phyloP scores from a whole-genome alignment of 2,329 filamentous ascomycete genomes.

The Neonectria sp. region DNA sequence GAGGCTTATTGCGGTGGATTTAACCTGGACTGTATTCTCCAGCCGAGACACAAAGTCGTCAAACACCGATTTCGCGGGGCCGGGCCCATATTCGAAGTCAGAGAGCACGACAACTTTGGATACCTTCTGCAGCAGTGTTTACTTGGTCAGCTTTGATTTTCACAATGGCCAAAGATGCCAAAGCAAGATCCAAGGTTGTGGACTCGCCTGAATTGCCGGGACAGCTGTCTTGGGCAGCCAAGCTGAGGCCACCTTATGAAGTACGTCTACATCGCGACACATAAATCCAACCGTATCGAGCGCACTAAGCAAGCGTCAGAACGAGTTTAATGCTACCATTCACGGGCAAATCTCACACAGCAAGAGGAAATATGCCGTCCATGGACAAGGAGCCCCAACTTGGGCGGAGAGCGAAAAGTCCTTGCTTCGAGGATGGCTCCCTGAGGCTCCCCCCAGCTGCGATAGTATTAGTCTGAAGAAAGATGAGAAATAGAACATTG shows the following conservation, averaged over 20 bases:
- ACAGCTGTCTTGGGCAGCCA: background rate
- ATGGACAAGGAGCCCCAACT: background rate
- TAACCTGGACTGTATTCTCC: background rate
- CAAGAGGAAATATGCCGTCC: constrained; percentile 2
- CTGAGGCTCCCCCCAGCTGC: background rate
- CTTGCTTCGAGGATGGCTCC: background rate
- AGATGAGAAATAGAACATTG: background rate
- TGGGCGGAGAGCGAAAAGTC: background rate
- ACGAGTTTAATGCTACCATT: too few species aligned
- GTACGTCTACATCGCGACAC: background rate
- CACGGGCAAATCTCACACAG: background rate
- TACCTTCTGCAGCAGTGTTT: background rate
- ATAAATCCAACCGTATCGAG: background rate
- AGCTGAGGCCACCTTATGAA: background rate
- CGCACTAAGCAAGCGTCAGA: background rate
- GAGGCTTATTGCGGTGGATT: background rate
- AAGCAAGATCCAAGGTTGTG: background rate
- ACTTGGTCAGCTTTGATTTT: background rate
- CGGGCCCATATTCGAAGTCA: background rate
- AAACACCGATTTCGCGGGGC: background rate
- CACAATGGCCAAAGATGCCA: background rate
- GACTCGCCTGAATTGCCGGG: background rate
- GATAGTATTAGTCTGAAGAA: background rate
- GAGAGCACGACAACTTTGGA: background rate
- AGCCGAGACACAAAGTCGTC: background rate